Evolutionary conservation across 2,329 filamentous ascomycete species (phyloP), one percentile per base, ranked within the genome.

Genomic region (Alternaria novae-zelandiae): DNA sequence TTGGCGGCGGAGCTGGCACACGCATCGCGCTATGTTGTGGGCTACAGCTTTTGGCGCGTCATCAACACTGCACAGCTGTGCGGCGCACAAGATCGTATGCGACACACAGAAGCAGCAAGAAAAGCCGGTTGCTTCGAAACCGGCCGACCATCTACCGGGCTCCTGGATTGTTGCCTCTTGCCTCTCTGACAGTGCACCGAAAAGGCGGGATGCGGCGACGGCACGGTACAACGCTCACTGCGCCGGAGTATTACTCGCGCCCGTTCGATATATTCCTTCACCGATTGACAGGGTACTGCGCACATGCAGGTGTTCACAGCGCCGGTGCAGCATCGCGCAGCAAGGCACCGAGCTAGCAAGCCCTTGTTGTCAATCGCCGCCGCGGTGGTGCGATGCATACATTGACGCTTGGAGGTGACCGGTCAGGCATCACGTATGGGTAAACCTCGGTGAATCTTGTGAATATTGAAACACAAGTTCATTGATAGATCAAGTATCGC

Each of bases 221-320:
- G 51, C 57, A 60, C 57, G 56, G 61, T 62, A 51, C 43, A 64
- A 53, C 54, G 59, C 53, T 54, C 43, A 43, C 59, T 41, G 36
- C 36, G 36, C 36, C 65, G 65, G 67, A 61, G 56, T 55, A 56
- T 67, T 69, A 69, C 32, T 63, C 59, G 57, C 49, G 55, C 47
- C 51, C 59, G 55, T 25, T 51, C 43, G 50, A 44, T 53, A 57
- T 61, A 46, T 23, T 30, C 45, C 26, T 44, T 59, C 54, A 57
- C 47, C 41, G 7, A 49, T 28, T 43, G 32, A 57, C 60, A 63
- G 54, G 41, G 47, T 28, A 43, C 51, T 44, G 17, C 20, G 58
- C 53, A 59, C 55, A 59, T 59, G 65, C 59, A 65, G 59, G 47
- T 60, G 54, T 54, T 36, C 44, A 20, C 45, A 25, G 54, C 30